Base-by-base conservation (phyloP, 768 basidiomycete genomes). In the Rhizopogon vesiculosus region DNA sequence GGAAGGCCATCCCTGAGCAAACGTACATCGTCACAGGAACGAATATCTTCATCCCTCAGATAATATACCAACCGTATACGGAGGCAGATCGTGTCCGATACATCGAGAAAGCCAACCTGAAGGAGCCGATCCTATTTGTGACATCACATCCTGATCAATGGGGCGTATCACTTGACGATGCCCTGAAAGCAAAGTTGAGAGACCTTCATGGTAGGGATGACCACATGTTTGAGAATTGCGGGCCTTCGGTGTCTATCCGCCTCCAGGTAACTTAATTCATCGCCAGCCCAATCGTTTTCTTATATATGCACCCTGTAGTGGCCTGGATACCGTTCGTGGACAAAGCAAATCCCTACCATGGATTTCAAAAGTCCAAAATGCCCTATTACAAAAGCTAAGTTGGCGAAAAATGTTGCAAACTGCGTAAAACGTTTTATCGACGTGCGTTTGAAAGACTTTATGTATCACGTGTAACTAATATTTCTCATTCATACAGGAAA, bases 391-490 rank as follows among this genome's bases (percentile, higher is more conserved):
- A 78, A 80, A 51, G 79, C 81, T 18, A 91, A 91, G 64, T 76
- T 91, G 15, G 89, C 87, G 0, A 89, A 88, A 66, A 90, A 89
- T 54, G 80, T 91, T 7, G 89, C 88, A 1, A 89, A 87, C 69
- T 87, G 87, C 59, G 78, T 91, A 7, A 74, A 80, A 43, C 81
- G 86, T 41, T 91, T 91, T 67, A 83, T 84, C 56, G 67, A 73
- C 49, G 87, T 86, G 65, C 10, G 80, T 9, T 3, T 19, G 16
- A 19, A 33, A 16, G 5, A 45, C 22, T 51, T 41, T 25, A 5
- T 16, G 31, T 29, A 35, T 53, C 39, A 38, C 38, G 31, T 46
- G 58, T 28, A 15, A 18, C 29, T 59, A 44, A 65, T 25, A 38
- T 38, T 15, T 38, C 22, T 7, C 15, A 19, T 63, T 29, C 9